These are phyloP conservation scores for Microbotryum silenes-acaulis DNA, from an alignment of 1,284 basidiomycete genomes.

Conservation along the genomic window DNA sequence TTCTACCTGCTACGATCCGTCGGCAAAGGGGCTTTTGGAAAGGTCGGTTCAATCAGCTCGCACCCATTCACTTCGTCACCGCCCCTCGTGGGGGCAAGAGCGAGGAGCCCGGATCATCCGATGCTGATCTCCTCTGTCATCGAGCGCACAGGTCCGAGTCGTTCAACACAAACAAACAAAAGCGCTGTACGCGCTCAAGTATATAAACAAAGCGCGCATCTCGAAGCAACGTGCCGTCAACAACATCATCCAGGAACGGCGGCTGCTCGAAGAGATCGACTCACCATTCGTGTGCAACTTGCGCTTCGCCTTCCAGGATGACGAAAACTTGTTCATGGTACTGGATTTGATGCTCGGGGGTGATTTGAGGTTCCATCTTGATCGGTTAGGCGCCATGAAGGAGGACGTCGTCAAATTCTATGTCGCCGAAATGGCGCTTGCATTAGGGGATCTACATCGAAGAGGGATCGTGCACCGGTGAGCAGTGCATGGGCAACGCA, in stretches of 20 bases:
- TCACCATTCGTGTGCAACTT: conserved; percentile 90
- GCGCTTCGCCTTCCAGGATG: conserved; percentile 95
- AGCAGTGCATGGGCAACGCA: conserved; percentile 31
- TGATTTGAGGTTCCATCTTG: conserved; percentile 86
- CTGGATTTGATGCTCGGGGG: conserved; percentile 94
- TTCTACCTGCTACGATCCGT: conserved; percentile 81
- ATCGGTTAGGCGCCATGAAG: conserved; percentile 64
- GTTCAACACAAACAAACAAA: conserved; percentile 97
- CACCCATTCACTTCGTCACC: not conserved
- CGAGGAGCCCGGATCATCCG: not conserved
- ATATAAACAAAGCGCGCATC: conserved; percentile 79
- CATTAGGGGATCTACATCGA: conserved; percentile 78
- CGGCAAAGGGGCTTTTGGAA: conserved; percentile 96
- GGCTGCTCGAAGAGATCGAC: conserved; percentile 89
- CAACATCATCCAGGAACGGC: conserved; percentile 79
- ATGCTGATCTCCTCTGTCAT: not conserved
- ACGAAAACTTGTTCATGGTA: conserved; percentile 96
- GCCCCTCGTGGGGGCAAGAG: not conserved
- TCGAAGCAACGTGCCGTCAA: conserved; percentile 31
- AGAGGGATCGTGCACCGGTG: conserved; percentile 91
- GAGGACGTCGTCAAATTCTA: conserved; percentile 83
- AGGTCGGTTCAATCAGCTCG: conserved; percentile 52
- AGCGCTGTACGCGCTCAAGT: conserved; percentile 92
- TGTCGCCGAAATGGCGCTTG: conserved; percentile 78
- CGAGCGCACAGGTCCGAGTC: conserved; percentile 70